A percentile compares a stretch with the other conserved stretches of the same genome.
These are phyloP conservation scores for Theileria parva DNA, from an alignment of 169 alveolate species.

Conservation along the genomic window DNA sequence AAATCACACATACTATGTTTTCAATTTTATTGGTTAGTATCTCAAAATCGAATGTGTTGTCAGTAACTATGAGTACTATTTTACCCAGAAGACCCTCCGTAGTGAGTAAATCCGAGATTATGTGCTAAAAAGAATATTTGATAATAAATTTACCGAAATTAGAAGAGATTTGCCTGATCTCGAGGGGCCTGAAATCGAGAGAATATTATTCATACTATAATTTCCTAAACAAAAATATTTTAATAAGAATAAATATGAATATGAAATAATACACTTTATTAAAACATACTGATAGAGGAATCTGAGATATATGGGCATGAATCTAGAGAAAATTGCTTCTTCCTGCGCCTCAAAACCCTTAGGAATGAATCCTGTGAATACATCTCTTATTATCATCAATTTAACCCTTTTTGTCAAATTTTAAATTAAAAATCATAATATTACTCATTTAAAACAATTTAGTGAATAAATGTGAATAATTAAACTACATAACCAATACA, in stretches of 20 bases:
- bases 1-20: neutral
- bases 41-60: neutral
- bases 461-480: neutral
- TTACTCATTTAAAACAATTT: neutral
- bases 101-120: neutral
- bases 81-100: constrained; percentile 4
- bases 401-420: neutral
- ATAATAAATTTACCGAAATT: constrained; percentile 10
- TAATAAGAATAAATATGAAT: neutral
- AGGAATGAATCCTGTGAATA: neutral
- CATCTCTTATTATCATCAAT: neutral
- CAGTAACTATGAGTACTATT: constrained; percentile 14
- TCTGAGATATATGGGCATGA: constrained; percentile 9
- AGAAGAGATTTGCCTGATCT: constrained; percentile 13
- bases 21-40: neutral
- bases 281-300: neutral
- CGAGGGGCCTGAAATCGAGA: constrained; percentile 7
- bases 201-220: neutral
- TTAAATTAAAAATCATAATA: neutral
- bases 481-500: neutral
- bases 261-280: too few species aligned
- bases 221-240: constrained; percentile 7
- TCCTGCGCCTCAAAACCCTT: neutral
- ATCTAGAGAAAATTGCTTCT: neutral
- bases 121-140: constrained; percentile 7